These are phyloP conservation scores for Xylaria sp. DNA, from an alignment of 2,329 filamentous ascomycete species.

Conservation along the genomic window DNA sequence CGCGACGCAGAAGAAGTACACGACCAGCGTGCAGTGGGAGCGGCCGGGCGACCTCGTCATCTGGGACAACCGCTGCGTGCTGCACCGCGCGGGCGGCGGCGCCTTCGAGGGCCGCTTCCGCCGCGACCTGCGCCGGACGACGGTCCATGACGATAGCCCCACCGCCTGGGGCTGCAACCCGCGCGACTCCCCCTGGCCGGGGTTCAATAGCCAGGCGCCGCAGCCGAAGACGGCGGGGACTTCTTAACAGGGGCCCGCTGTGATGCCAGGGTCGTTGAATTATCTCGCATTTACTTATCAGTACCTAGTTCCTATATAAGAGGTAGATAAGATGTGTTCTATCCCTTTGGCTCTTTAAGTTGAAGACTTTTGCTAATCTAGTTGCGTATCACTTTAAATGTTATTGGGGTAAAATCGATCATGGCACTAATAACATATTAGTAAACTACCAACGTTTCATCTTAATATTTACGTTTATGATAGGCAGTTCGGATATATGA, in stretches of 20 bases:
- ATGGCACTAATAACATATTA: too few species aligned
- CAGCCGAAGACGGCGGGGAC: slow-evolving; percentile 7
- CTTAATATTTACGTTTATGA: too few species aligned
- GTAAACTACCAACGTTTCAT: too few species aligned
- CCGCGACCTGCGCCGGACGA: slow-evolving; percentile 59
- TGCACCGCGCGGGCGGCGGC: slow-evolving; percentile 56
- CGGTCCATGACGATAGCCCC: slow-evolving; percentile 51
- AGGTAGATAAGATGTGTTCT: too few species aligned
- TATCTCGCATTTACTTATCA: slow-evolving; percentile 59
- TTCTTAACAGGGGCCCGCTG: slow-evolving; percentile 9
- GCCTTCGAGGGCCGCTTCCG: slow-evolving; percentile 50
- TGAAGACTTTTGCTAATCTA: too few species aligned
- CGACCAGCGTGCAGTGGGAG: slow-evolving; percentile 51
- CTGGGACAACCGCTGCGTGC: slow-evolving; percentile 62
- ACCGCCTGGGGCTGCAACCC: slow-evolving; percentile 44
- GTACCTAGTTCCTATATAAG: too few species aligned
- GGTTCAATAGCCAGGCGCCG: slow-evolving; percentile 21
- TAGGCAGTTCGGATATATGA: too few species aligned
- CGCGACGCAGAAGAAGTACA: slow-evolving; percentile 50
- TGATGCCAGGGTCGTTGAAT: slow-evolving; percentile 9
- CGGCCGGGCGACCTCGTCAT: slow-evolving; percentile 54
- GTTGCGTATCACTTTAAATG: too few species aligned
- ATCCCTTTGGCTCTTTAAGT: too few species aligned
- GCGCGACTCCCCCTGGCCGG: slow-evolving; percentile 27
- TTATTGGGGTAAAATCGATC: too few species aligned